Evolutionary conservation across 75 land plant species (phyloP).

Genomic region (Picea sitchensis): DNA sequence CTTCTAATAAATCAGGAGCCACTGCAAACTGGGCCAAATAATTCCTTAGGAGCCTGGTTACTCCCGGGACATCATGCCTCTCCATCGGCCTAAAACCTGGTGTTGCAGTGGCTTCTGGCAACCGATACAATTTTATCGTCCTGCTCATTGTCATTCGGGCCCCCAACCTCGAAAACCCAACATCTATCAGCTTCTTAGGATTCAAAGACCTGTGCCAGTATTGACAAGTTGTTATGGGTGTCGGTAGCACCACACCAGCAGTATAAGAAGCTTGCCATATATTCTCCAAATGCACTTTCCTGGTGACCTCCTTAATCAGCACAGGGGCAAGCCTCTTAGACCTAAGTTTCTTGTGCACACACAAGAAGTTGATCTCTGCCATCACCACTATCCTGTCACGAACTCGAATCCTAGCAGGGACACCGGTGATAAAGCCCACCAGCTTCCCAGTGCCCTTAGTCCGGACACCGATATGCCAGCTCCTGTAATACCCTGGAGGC

Average conservation of each 20-base stretch:
- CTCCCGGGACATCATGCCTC: slow-evolving; percentile 25
- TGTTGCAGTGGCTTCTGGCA: slow-evolving; percentile 18
- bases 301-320: slow-evolving; percentile 35
- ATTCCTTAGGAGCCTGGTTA: slow-evolving; percentile 19
- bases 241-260: slow-evolving; percentile 38
- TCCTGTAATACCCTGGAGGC: slow-evolving; percentile 37
- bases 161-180: slow-evolving; percentile 37
- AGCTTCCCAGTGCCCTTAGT: slow-evolving; percentile 34
- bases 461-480: slow-evolving; percentile 45
- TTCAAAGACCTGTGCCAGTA: slow-evolving; percentile 47
- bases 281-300: slow-evolving; percentile 34
- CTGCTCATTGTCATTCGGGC: slow-evolving; percentile 31
- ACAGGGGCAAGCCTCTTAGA: slow-evolving; percentile 48
- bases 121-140: slow-evolving; percentile 32
- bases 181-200: slow-evolving; percentile 45
- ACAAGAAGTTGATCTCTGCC: slow-evolving; percentile 50
- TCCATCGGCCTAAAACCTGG: slow-evolving; percentile 38
- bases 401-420: slow-evolving; percentile 32
- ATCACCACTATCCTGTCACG: slow-evolving; percentile 13
- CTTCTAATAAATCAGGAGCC: slow-evolving; percentile 35
- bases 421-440: slow-evolving; percentile 48
- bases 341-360: slow-evolving; percentile 47
- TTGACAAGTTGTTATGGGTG: slow-evolving; percentile 33
- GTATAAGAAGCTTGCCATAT: slow-evolving; percentile 48
- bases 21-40: slow-evolving; percentile 32